Base-by-base conservation (phyloP, 768 basidiomycete genomes). In the Boletus reticulatus region DNA sequence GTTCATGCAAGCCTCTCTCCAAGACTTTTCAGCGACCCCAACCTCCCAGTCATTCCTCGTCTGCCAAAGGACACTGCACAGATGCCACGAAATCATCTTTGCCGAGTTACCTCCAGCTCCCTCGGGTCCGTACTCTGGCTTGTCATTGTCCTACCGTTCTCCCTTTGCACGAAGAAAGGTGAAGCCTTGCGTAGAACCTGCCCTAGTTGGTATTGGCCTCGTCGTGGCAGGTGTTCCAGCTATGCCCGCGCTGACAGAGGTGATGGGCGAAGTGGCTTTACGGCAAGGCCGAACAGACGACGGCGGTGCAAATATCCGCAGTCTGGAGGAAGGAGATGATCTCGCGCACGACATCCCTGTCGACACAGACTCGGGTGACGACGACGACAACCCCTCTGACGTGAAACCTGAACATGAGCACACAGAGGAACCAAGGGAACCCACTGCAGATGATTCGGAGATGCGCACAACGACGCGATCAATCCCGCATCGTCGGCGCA, bases 1-100 rank as follows among this genome's bases (percentile, higher is more conserved):
- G 94, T 97, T 95, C 73, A 95, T 98, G 89, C 97, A 98, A 82
- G 92, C 96, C 16, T 85, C 90, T 27, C 78, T 99, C 19, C 84
- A 83, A 54, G 97, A 99, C 71, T 78, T 98, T 9, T 81, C 56
- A 45, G 56, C 62, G 11, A 42, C 64, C 72, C 43, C 78, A 14
- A 81, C 84, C 46, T 87, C 92, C 4, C 81, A 75, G 42, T 92
- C 94, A 1, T 98, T 98, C 73, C 76, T 84, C 46, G 88, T 96
- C 55, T 98, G 97, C 71, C 93, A 95, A 72, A 84, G 96, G 57
- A 84, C 94, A 38, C 76, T 98, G 55, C 91, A 91, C 69, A 83
- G 83, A 69, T 95, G 95, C 66, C 95, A 98, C 73, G 89, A 94
- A 74, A 94, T 98, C 71, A 96, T 99, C 65, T 99, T 97, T 69